These are phyloP conservation scores for Colletotrichum camelliae DNA, from an alignment of 2,329 filamentous ascomycete species.

Conservation along the genomic window DNA sequence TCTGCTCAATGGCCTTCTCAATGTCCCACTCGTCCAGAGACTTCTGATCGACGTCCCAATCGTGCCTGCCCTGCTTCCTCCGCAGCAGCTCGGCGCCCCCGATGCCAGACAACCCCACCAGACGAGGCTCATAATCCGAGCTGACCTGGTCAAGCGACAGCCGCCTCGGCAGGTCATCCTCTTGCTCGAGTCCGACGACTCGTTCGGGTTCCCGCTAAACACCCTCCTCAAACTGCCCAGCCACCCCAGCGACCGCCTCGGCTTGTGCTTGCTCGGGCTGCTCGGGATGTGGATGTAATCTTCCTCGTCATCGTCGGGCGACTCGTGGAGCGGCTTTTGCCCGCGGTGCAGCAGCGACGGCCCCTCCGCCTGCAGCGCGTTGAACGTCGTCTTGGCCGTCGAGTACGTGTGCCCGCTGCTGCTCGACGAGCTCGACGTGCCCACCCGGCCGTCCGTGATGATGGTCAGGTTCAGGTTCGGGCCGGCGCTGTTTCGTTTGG, in stretches of 20 bases:
- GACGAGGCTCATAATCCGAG: conserved; percentile 49
- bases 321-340: not conserved
- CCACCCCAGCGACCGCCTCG: conserved; percentile 59
- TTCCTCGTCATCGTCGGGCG: conserved; percentile 40
- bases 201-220: conserved; percentile 52
- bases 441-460: conserved; percentile 17
- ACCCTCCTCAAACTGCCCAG: conserved; percentile 72
- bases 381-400: conserved; percentile 60
- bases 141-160: conserved; percentile 37
- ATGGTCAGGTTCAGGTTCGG: conserved; percentile 21
- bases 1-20: conserved; percentile 72
- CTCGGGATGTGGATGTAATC: conserved; percentile 42
- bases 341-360: conserved; percentile 49
- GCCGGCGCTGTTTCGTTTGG: conserved; percentile 1
- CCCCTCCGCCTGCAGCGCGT: conserved; percentile 57
- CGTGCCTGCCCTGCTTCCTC: conserved; percentile 60
- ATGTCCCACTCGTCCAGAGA: conserved; percentile 74
- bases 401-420: conserved; percentile 51
- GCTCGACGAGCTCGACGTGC: conserved; percentile 38
- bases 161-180: conserved; percentile 23
- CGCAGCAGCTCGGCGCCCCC: conserved; percentile 50
- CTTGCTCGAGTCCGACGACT: conserved; percentile 30
- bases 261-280: conserved; percentile 63
- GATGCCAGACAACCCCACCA: conserved; percentile 51
- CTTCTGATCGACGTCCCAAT: conserved; percentile 64